Conservation (phyloP, 768 basidiomycete genomes). For the Cubamyces sp. region DNA sequence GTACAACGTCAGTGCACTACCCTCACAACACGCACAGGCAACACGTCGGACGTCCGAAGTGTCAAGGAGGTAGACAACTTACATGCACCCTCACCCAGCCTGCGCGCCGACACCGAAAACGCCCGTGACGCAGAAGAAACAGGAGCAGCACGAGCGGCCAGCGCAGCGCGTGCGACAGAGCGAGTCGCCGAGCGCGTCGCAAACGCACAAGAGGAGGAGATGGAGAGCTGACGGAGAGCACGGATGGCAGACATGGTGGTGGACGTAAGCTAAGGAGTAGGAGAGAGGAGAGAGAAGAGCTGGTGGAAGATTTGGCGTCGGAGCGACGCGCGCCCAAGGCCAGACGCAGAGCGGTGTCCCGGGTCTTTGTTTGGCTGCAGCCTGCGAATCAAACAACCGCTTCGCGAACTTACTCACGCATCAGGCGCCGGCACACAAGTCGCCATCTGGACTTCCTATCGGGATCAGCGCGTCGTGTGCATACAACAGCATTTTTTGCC, state of each 20-base stretch:
- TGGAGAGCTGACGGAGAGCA: slow-evolving; percentile 58
- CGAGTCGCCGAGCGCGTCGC: slow-evolving; percentile 31
- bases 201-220: slow-evolving; percentile 46
- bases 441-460: too few species aligned
- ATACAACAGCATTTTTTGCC: too few species aligned
- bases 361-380: slow-evolving; percentile 31
- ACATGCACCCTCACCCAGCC: slow-evolving; percentile 50
- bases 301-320: slow-evolving; percentile 11
- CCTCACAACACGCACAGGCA: neutral
- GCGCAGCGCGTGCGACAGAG: slow-evolving; percentile 25
- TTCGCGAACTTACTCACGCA: slow-evolving; percentile 6
- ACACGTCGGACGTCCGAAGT: neutral
- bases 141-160: slow-evolving; percentile 31
- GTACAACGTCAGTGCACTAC: neutral
- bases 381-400: slow-evolving; percentile 32
- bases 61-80: slow-evolving; percentile 27
- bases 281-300: slow-evolving; percentile 3
- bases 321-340: neutral
- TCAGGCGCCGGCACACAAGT: too few species aligned
- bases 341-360: slow-evolving; percentile 11
- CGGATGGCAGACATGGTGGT: slow-evolving; percentile 64
- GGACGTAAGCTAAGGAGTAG: slow-evolving; percentile 5
- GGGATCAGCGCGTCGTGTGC: too few species aligned
- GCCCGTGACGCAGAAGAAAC: slow-evolving; percentile 38
- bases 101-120: slow-evolving; percentile 45